A percentile compares a stretch with the other conserved stretches of the same genome.
phyloP scores from a whole-genome alignment of 768 basidiomycete genomes.

The Trametes coccinea region DNA sequence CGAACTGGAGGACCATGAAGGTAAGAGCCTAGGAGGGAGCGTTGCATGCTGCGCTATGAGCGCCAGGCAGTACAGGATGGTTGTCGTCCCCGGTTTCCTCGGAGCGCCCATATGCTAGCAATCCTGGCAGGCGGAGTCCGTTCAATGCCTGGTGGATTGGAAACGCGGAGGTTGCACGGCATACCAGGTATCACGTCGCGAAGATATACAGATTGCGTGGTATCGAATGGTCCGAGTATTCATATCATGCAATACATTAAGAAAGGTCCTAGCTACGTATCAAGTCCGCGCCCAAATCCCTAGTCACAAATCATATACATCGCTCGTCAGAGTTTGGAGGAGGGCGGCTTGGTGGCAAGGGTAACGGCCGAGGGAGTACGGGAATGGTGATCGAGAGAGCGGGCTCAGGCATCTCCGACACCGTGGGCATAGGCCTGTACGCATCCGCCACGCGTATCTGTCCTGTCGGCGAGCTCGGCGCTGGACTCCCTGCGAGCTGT shows the following conservation, averaged over 20 bases:
- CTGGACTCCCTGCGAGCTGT: not conserved
- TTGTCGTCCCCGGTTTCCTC: not conserved
- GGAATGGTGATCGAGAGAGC: not conserved
- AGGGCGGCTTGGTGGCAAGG: not conserved
- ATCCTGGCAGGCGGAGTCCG: too few relatives aligned
- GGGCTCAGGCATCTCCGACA: constrained; percentile 8
- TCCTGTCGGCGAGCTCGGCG: constrained; percentile 10
- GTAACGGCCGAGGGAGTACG: not conserved
- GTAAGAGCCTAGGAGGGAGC: not conserved
- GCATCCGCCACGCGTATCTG: constrained; percentile 14
- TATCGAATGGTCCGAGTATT: not conserved
- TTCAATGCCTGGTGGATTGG: too few relatives aligned
- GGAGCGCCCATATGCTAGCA: constrained; percentile 5
- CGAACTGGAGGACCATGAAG: constrained; percentile 56
- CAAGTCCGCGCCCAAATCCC: not conserved
- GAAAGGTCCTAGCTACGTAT: not conserved
- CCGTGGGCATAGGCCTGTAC: constrained; percentile 19
- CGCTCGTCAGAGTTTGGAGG: not conserved
- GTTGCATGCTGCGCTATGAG: not conserved
- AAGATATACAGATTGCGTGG: not conserved
- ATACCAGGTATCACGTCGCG: too few relatives aligned
- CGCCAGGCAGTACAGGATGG: not conserved
- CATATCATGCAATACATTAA: not conserved
- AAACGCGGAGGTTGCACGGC: too few relatives aligned
- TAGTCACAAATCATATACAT: not conserved